Conservation (phyloP, 2,329 filamentous ascomycete genomes). For the Cladorrhinum sp. region DNA sequence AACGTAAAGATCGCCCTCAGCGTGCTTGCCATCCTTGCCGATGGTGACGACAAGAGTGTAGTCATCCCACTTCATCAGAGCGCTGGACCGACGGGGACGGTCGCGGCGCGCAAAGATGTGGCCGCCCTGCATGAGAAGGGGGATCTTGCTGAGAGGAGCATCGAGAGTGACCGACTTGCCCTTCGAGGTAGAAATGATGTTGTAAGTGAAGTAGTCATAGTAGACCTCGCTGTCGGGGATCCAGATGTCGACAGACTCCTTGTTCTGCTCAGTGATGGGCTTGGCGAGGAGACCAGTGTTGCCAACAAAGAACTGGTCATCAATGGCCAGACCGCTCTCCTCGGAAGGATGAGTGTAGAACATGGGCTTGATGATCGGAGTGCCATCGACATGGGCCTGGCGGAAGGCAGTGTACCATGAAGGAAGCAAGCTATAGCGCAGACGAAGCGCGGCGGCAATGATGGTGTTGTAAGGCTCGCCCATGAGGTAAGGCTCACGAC, state of each 20-base stretch:
- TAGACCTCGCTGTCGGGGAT: slow-evolving; percentile 86
- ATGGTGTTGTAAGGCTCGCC: slow-evolving; percentile 83
- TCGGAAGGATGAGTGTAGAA: slow-evolving; percentile 88
- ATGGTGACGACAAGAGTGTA: slow-evolving; percentile 85
- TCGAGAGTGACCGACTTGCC: slow-evolving; percentile 67
- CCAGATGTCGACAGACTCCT: slow-evolving; percentile 72
- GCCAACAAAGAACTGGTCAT: slow-evolving; percentile 91
- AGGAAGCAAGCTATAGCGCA: slow-evolving; percentile 86
- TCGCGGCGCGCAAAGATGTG: slow-evolving; percentile 91
- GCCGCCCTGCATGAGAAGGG: slow-evolving; percentile 87
- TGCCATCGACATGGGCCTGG: slow-evolving; percentile 76
- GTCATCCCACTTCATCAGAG: slow-evolving; percentile 90
- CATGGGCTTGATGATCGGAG: slow-evolving; percentile 85
- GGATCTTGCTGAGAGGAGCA: slow-evolving; percentile 81
- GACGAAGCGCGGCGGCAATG: slow-evolving; percentile 79
- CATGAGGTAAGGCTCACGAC: slow-evolving; percentile 86
- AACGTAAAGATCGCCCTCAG: slow-evolving; percentile 79
- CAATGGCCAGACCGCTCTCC: slow-evolving; percentile 81
- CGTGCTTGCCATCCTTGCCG: slow-evolving; percentile 57
- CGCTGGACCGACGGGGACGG: slow-evolving; percentile 76
- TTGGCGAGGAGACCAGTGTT: slow-evolving; percentile 88
- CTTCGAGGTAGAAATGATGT: slow-evolving; percentile 64
- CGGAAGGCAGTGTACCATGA: slow-evolving; percentile 98
- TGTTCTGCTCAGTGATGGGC: slow-evolving; percentile 77
- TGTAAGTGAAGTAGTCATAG: slow-evolving; percentile 93